A percentile compares a stretch with the other conserved stretches of the same genome.
These are phyloP conservation scores for Verticillium zaregamsianum DNA, from an alignment of 2,329 filamentous ascomycete genomes.

Conservation along the genomic window DNA sequence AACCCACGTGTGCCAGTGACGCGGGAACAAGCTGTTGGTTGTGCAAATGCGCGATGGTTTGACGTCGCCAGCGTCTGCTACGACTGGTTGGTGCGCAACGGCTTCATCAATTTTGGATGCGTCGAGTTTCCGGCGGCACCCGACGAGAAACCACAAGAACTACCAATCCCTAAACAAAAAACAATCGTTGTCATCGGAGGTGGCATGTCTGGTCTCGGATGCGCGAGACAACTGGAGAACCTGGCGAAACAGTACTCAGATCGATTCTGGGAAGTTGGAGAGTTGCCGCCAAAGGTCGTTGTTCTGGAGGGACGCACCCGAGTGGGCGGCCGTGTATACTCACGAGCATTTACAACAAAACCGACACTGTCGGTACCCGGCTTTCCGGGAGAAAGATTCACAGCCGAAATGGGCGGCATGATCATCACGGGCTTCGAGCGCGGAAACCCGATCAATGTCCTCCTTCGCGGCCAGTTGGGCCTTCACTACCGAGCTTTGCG, in stretches of 20 bases:
- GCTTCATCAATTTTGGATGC: slow-evolving; percentile 97
- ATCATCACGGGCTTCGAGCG: slow-evolving; percentile 96
- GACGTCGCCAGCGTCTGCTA: slow-evolving; percentile 84
- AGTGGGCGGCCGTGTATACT: slow-evolving; percentile 91
- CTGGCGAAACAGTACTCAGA: slow-evolving; percentile 76
- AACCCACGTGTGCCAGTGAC: slow-evolving; percentile 82
- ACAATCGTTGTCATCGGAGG: slow-evolving; percentile 86
- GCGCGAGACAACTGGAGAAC: slow-evolving; percentile 86
- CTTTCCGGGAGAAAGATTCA: slow-evolving; percentile 61
- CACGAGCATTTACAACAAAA: slow-evolving; percentile 62
- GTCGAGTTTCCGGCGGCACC: slow-evolving; percentile 57
- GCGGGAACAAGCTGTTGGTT: slow-evolving; percentile 82
- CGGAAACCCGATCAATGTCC: slow-evolving; percentile 87
- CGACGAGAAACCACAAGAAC: background rate
- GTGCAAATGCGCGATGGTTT: slow-evolving; percentile 78
- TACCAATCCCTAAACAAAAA: slow-evolving; percentile 44
- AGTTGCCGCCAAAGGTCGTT: slow-evolving; percentile 69
- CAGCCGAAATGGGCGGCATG: slow-evolving; percentile 95
- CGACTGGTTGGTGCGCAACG: slow-evolving; percentile 84
- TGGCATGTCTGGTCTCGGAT: slow-evolving; percentile 89
- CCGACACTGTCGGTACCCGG: slow-evolving; percentile 44
- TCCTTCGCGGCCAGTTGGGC: slow-evolving; percentile 85
- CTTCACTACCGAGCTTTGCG: slow-evolving; percentile 80
- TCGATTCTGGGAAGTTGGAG: slow-evolving; percentile 58
- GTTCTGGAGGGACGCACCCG: slow-evolving; percentile 83